Base-by-base conservation (phyloP, 495 filamentous ascomycete species). In the Trichoderma gamsii region DNA sequence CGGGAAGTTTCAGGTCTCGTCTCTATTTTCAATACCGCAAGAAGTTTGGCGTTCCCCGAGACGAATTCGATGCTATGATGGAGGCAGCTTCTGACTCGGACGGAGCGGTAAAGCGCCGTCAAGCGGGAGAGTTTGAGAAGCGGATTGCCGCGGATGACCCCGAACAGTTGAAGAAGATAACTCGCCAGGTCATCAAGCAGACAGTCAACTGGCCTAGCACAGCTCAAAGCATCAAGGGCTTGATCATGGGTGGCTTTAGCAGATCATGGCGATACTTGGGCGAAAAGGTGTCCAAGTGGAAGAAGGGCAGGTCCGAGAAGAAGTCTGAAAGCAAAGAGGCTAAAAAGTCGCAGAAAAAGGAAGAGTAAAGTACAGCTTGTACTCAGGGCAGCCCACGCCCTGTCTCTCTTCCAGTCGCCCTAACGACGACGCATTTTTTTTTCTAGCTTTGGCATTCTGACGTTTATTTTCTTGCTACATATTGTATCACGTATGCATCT, bases 11-110 rank as follows among this genome's bases (percentile, higher is more conserved):
- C 84, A 85, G 95, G 16, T 83, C 90, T 63, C 93, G 92, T 71
- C 77, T 99, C 3, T 99, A 98, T 78, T 96, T 95, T 77, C 87
- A 92, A 72, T 98, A 96, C 72, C 95, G 97, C 77, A 84, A 88
- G 70, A 93, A 96, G 73, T 97, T 90, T 71, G 83, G 84, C 43
- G 96, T 98, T 43, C 93, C 95, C 0, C 88, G 86, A 29, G 80
- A 81, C 2, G 91, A 97, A 51, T 99, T 97, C 77, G 77, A 90
- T 69, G 86, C 89, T 74, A 93, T 99, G 90, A 87, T 97, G 75
- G 86, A 91, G 68, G 84, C 87, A 64, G 86, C 79, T 64, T 82
- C 86, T 67, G 86, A 92, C 69, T 88, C 91, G 68, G 89, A 93
- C 69, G 81, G 81, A 3, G 76, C 88, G 9, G 84, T 96, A 70